phyloP scores from a whole-genome alignment of 148 eudicot species.

The Salicornia ramosissima region DNA sequence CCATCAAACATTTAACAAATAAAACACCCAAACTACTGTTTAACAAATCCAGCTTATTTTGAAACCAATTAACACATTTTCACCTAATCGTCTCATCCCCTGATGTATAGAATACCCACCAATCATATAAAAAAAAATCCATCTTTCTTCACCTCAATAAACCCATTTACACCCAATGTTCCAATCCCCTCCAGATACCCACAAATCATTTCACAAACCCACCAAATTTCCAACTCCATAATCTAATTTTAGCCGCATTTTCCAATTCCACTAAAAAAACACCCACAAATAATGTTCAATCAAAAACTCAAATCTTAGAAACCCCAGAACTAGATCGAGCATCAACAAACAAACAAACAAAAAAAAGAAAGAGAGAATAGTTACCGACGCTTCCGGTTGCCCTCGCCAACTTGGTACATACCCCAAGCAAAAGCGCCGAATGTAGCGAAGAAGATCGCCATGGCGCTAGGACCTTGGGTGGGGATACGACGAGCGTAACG shows the following conservation, averaged over 20 bases:
- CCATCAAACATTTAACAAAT: no score
- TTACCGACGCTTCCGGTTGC: constrained; percentile 92
- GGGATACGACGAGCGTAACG: constrained; percentile 91
- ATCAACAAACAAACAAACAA: neutral
- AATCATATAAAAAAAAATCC: neutral
- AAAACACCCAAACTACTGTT: no score
- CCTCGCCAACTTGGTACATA: constrained; percentile 86
- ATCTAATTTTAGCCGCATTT: no score
- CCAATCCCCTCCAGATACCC: neutral
- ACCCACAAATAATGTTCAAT: neutral
- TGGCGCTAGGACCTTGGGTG: constrained; percentile 74
- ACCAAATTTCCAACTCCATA: neutral
- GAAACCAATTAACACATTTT: neutral
- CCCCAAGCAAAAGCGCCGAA: constrained; percentile 82
- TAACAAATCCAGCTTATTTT: no score
- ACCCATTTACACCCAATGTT: neutral
- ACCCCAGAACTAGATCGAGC: neutral
- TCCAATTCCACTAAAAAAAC: no score
- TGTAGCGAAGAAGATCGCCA: constrained; percentile 67
- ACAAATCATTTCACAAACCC: neutral
- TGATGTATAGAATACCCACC: no score
- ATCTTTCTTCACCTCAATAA: neutral
- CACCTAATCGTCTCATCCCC: neutral
- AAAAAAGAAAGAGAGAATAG: neutral
- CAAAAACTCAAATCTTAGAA: no score